Conservation (phyloP, 768 basidiomycete species). For the Auricularia heimuer region DNA sequence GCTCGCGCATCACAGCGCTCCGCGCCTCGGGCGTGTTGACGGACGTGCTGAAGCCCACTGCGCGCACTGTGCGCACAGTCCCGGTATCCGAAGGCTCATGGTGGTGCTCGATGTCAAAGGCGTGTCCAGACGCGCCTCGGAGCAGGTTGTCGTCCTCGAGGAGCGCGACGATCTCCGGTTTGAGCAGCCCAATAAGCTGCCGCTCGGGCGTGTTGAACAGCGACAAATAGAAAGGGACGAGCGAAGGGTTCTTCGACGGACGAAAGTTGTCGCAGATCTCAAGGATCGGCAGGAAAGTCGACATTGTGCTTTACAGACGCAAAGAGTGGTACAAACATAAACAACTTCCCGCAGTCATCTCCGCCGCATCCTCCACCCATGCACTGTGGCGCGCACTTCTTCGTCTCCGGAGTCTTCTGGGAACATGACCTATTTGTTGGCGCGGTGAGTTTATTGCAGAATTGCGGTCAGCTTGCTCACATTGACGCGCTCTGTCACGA, state of each 20-base stretch:
- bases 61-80: background rate
- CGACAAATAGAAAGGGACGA: constrained; percentile 49
- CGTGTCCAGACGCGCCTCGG: constrained; percentile 45
- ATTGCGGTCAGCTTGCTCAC: constrained; percentile 29
- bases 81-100: constrained; percentile 9
- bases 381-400: constrained; percentile 67
- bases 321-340: too few relatives aligned
- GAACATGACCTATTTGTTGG: constrained; percentile 65
- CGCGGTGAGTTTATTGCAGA: background rate
- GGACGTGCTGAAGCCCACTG: constrained; percentile 41
- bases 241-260: constrained; percentile 27
- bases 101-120: constrained; percentile 19
- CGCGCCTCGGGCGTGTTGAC: constrained; percentile 49
- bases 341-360: too few relatives aligned
- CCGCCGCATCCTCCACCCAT: constrained; percentile 63
- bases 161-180: constrained; percentile 21
- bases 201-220: constrained; percentile 19
- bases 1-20: constrained; percentile 47
- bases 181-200: constrained; percentile 39
- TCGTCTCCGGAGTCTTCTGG: constrained; percentile 77
- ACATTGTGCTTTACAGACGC: too few relatives aligned
- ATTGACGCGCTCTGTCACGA: constrained; percentile 53
- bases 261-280: constrained; percentile 64
- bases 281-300: constrained; percentile 51
- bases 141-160: constrained; percentile 26